Evolutionary conservation across 257 asterid genomes (phyloP).

Genomic region (Parsonsia alboflavescens): DNA sequence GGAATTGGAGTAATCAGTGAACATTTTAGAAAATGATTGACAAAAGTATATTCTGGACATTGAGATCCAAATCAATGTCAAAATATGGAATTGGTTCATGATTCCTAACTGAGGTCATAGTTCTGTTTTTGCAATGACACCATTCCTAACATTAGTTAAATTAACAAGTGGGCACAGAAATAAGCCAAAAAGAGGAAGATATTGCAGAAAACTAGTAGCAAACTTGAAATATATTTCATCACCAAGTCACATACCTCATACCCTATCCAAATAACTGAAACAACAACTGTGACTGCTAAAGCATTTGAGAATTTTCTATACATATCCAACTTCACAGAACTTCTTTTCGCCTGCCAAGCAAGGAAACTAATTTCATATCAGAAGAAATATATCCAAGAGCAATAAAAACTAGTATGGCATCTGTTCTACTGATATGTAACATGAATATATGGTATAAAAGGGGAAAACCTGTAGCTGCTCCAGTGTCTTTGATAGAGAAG

Average conservation of each 20-base stretch:
- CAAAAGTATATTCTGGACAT: background rate
- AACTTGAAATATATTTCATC: background rate
- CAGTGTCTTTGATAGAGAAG: conserved; percentile 86
- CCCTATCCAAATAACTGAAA: conserved; percentile 87
- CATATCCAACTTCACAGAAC: conserved; percentile 79
- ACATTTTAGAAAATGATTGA: background rate
- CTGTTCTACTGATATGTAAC: background rate
- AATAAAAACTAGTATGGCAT: conserved; percentile 1
- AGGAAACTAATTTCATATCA: conserved; percentile 18
- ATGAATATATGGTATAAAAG: conserved; percentile 1
- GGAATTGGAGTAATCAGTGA: background rate
- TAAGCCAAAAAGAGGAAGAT: background rate
- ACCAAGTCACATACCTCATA: conserved; percentile 67
- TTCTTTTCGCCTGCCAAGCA: conserved; percentile 77
- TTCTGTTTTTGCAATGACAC: background rate
- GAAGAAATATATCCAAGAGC: conserved; percentile 12
- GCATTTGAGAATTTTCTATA: conserved; percentile 94
- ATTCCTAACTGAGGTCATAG: background rate
- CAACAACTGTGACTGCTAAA: conserved; percentile 67
- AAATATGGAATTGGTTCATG: conserved; percentile 1
- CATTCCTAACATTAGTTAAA: too few relatives aligned
- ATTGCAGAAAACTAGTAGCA: too few relatives aligned
- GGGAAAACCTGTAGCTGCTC: conserved; percentile 87
- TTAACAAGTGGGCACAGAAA: background rate
- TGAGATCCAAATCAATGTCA: background rate